These are phyloP conservation scores for Fusarium sp. DNA, from an alignment of 2,329 filamentous ascomycete species.

Conservation along the genomic window DNA sequence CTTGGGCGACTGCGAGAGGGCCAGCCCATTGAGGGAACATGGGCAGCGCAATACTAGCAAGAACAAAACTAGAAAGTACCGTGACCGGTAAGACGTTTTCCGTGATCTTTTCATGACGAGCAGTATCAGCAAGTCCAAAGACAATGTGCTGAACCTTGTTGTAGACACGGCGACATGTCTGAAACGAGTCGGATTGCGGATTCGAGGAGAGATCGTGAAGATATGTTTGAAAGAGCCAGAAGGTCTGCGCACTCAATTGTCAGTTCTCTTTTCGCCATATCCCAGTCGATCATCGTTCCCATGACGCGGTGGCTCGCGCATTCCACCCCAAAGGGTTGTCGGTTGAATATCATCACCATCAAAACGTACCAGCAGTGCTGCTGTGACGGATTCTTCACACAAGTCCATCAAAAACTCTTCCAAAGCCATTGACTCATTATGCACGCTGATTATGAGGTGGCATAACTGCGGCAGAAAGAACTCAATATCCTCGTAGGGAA, in stretches of 20 bases:
- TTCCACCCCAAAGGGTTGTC: conserved; percentile 11
- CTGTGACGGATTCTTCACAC: conserved; percentile 88
- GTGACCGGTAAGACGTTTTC: conserved; percentile 85
- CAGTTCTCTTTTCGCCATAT: conserved; percentile 12
- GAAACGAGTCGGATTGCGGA: conserved; percentile 80
- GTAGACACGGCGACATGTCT: conserved; percentile 84
- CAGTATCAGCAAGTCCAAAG: conserved; percentile 78
- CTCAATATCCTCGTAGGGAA: conserved; percentile 90
- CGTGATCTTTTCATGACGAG: conserved; percentile 78
- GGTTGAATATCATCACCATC: conserved; percentile 1
- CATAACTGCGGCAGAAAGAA: conserved; percentile 92
- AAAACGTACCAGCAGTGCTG: conserved; percentile 77
- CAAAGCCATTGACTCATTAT: conserved; percentile 91
- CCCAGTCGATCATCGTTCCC: not conserved
- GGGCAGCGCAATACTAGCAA: conserved; percentile 80
- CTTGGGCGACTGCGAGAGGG: conserved; percentile 83
- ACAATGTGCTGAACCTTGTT: conserved; percentile 91
- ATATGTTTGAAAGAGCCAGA: conserved; percentile 91
- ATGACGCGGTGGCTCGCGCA: conserved; percentile 13
- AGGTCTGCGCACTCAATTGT: conserved; percentile 67
- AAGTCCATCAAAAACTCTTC: conserved; percentile 89
- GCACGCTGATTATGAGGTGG: conserved; percentile 86
- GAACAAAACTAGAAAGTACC: conserved; percentile 81
- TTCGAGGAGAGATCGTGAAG: conserved; percentile 82
- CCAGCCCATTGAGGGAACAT: conserved; percentile 82